Percentiles rank a stretch among this genome's conserved stretches.
phyloP scores from a whole-genome alignment of 345 rosid genomes.

The Turnera subulata region DNA sequence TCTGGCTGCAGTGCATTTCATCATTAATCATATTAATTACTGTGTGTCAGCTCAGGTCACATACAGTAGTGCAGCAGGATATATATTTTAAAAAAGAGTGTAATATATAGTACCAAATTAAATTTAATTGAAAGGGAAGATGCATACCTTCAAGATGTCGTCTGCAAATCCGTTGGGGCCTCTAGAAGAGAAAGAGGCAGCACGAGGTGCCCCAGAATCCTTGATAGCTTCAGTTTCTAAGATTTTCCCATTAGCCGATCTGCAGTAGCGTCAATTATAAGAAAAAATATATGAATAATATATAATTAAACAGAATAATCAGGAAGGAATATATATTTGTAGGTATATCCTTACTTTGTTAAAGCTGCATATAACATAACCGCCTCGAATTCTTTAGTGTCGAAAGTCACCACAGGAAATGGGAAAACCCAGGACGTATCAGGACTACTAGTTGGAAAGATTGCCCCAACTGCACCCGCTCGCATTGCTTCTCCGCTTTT shows the following conservation, averaged over 20 bases:
- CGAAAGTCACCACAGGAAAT: slow-evolving; percentile 24
- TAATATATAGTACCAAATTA: too few relatives aligned
- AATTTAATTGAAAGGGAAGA: too few relatives aligned
- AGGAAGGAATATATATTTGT: too few relatives aligned
- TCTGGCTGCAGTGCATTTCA: slow-evolving; percentile 29
- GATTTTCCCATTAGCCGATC: slow-evolving; percentile 24
- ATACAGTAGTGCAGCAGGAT: too few relatives aligned
- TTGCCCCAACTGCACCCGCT: slow-evolving; percentile 39
- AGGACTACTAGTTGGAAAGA: not conserved
- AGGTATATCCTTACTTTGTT: slow-evolving; percentile 31
- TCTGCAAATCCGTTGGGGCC: slow-evolving; percentile 28
- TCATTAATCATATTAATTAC: too few relatives aligned
- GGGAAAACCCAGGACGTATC: slow-evolving; percentile 16
- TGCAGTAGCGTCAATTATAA: too few relatives aligned
- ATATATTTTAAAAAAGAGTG: too few relatives aligned
- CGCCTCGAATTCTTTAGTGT: not conserved
- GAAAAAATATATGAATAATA: too few relatives aligned
- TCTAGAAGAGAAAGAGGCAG: slow-evolving; percentile 35
- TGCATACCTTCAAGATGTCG: slow-evolving; percentile 23
- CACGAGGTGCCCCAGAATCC: slow-evolving; percentile 31
- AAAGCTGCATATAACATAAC: slow-evolving; percentile 14
- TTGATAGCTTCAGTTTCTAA: slow-evolving; percentile 25
- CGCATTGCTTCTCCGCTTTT: not conserved
- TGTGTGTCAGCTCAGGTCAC: too few relatives aligned
- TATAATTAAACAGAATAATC: too few relatives aligned